Conservation (phyloP, 345 rosid genomes). For the Aegle marmelos region DNA sequence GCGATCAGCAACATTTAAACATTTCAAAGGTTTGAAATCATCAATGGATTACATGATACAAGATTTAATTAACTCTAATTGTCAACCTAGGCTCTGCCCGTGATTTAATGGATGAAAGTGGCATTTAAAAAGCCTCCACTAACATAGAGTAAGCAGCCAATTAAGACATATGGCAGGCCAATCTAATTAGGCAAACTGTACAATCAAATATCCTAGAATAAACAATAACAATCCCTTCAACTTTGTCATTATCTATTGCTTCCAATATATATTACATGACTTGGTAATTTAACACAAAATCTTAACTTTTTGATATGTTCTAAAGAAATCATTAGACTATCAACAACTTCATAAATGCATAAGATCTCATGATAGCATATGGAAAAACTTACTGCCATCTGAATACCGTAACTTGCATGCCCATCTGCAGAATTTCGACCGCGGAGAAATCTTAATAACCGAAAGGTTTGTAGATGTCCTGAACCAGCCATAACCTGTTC, state of each 20-base stretch:
- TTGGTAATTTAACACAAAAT: neutral
- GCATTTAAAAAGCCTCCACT: neutral
- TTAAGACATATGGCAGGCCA: constrained; percentile 1
- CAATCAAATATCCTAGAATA: neutral
- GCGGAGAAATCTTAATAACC: constrained; percentile 81
- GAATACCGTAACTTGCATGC: constrained; percentile 83
- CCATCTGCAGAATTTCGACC: constrained; percentile 75
- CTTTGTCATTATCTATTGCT: neutral
- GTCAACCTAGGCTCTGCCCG: neutral
- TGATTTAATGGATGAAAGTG: neutral
- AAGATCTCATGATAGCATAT: neutral
- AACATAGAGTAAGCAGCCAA: neutral
- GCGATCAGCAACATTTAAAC: neutral
- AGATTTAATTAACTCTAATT: neutral
- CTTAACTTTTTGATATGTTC: neutral
- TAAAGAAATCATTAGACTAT: neutral
- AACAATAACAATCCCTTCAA: neutral
- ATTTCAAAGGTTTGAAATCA: neutral
- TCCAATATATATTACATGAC: neutral
- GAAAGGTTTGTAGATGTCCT: constrained; percentile 81
- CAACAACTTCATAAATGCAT: neutral
- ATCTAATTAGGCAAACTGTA: neutral
- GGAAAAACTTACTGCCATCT: constrained; percentile 74
- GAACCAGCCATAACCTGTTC: constrained; percentile 96
- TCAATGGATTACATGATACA: neutral